Percentiles rank a stretch among this genome's conserved stretches.
Evolutionary conservation across 2,329 filamentous ascomycete genomes (phyloP).

Genomic region (Xylariaceae sp.): DNA sequence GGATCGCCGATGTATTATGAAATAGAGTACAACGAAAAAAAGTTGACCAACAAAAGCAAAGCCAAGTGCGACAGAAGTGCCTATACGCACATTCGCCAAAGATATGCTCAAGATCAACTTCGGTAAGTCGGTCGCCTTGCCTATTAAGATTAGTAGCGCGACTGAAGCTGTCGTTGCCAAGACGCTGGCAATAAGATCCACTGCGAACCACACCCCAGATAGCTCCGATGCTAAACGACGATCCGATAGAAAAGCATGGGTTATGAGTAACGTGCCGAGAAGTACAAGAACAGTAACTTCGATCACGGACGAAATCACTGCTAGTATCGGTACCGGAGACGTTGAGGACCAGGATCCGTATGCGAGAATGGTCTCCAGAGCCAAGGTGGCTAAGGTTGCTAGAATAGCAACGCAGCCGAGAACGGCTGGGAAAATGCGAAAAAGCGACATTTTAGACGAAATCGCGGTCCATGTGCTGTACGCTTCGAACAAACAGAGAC

Average conservation of each 20-base stretch:
- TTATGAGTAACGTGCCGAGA: constrained; percentile 33
- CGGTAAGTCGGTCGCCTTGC: constrained; percentile 30
- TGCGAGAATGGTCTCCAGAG: constrained; percentile 41
- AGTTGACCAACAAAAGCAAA: constrained; percentile 47
- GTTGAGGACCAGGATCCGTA: constrained; percentile 30
- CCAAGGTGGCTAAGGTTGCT: constrained; percentile 39
- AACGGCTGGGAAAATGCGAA: constrained; percentile 33
- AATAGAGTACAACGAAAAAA: constrained; percentile 46
- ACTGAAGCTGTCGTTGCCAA: constrained; percentile 46
- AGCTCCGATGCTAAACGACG: constrained; percentile 24
- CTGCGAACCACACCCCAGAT: constrained; percentile 36
- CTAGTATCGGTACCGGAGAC: constrained; percentile 34
- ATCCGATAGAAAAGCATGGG: constrained; percentile 21
- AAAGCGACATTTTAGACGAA: constrained; percentile 33
- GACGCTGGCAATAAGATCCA: constrained; percentile 37
- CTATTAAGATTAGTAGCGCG: constrained; percentile 39
- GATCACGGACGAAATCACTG: constrained; percentile 38
- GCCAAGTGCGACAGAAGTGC: constrained; percentile 44
- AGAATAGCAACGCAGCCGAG: constrained; percentile 38
- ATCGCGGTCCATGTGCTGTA: constrained; percentile 1
- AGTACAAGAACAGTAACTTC: constrained; percentile 38
- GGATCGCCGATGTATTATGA: constrained; percentile 37
- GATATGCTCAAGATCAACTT: constrained; percentile 34
- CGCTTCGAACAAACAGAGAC: not conserved
- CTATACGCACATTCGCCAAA: constrained; percentile 40